A percentile compares a stretch with the other conserved stretches of the same genome.
These are phyloP conservation scores for Arctium lappa DNA, from an alignment of 129 eudicot genomes.

Conservation along the genomic window DNA sequence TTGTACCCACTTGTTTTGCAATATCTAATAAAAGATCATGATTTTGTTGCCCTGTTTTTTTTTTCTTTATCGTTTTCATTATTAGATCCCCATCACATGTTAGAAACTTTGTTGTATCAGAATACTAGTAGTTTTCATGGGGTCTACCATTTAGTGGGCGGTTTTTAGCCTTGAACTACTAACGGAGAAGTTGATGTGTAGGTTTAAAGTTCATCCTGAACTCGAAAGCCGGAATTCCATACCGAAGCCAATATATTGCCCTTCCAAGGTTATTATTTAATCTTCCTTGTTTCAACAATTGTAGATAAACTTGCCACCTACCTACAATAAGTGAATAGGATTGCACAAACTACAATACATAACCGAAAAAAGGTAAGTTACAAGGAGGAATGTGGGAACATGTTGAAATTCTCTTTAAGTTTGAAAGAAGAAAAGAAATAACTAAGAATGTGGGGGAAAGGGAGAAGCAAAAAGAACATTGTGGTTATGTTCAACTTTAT, in stretches of 20 bases:
- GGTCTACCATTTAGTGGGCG: neutral
- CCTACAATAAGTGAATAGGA: neutral
- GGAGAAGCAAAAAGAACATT: neutral
- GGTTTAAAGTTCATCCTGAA: slow-evolving; percentile 90
- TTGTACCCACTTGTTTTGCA: neutral
- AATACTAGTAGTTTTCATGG: slow-evolving; percentile 10
- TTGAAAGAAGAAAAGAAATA: neutral
- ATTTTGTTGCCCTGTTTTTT: neutral
- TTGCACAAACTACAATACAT: slow-evolving; percentile 1
- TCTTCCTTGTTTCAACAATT: slow-evolving; percentile 7
- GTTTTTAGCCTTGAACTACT: slow-evolving; percentile 1
- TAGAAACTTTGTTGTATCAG: slow-evolving; percentile 6
- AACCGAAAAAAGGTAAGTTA: slow-evolving; percentile 5
- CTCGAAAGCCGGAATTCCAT: slow-evolving; percentile 75
- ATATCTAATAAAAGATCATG: neutral
- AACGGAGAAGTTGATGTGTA: slow-evolving; percentile 19
- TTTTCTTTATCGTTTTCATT: neutral
- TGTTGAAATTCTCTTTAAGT: neutral
- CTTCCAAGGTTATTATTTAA: slow-evolving; percentile 57
- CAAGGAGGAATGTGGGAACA: neutral
- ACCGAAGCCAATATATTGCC: slow-evolving; percentile 75
- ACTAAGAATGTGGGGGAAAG: neutral
- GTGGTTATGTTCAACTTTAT: no score
- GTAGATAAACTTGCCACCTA: slow-evolving; percentile 1
- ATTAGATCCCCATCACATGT: neutral